phyloP scores from a whole-genome alignment of 257 asterid genomes.

The Voacanga thouarsii region DNA sequence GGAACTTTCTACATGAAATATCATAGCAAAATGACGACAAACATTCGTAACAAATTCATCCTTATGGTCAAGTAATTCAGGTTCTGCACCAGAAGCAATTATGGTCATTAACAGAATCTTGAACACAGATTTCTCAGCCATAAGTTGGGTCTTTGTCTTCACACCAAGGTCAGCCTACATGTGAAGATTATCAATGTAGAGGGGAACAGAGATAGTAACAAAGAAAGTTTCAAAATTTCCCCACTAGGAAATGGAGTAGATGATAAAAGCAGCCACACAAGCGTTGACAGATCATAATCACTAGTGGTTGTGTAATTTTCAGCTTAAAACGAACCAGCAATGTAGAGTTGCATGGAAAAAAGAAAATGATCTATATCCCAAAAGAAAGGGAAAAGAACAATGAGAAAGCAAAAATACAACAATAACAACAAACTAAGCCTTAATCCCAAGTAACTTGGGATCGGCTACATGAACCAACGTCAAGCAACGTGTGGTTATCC shows the following conservation, averaged over 20 bases:
- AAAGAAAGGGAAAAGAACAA: not conserved
- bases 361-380: no score
- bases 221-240: not conserved
- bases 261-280: constrained; percentile 1
- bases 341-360: no score
- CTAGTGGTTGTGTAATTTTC: not conserved
- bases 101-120: constrained; percentile 92
- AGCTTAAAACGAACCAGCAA: not conserved
- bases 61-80: constrained; percentile 72
- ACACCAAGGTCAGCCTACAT: constrained; percentile 98
- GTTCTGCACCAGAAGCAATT: constrained; percentile 90
- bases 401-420: no score
- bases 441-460: no score
- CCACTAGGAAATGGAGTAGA: not conserved
- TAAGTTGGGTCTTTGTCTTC: constrained; percentile 98
- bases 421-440: no score
- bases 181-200: constrained; percentile 19
- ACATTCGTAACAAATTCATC: constrained; percentile 74
- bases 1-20: constrained; percentile 81
- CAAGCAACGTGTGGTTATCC: no score
- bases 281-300: constrained; percentile 8
- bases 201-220: not conserved
- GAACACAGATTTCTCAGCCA: constrained; percentile 97
- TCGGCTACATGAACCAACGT: no score
- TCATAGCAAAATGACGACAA: constrained; percentile 94